phyloP scores from a whole-genome alignment of 495 filamentous ascomycete genomes.

The Cryomyces minteri region DNA sequence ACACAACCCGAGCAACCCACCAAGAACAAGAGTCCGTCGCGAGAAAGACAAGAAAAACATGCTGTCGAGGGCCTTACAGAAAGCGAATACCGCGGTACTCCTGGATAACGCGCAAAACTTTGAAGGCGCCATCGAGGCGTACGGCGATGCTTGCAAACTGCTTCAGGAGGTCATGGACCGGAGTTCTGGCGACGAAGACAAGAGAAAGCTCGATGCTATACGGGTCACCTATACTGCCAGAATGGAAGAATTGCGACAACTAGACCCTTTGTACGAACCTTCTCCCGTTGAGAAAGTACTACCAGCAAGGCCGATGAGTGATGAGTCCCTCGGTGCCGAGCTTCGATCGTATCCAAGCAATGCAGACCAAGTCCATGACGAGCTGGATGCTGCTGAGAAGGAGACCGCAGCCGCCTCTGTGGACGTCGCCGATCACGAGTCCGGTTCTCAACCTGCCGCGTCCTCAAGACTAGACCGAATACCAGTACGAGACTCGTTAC shows the following conservation, averaged over 20 bases:
- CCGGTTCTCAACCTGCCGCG: too few relatives aligned
- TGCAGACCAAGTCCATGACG: too few relatives aligned
- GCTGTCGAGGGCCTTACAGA: constrained; percentile 81
- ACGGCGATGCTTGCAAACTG: constrained; percentile 71
- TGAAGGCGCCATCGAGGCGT: constrained; percentile 81
- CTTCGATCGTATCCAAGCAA: neutral
- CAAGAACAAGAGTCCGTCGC: constrained; percentile 13
- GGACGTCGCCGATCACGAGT: too few relatives aligned
- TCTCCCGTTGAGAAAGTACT: constrained; percentile 36
- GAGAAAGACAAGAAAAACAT: constrained; percentile 55
- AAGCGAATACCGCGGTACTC: constrained; percentile 86
- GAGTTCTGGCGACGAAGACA: constrained; percentile 68
- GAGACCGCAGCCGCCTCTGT: too few relatives aligned
- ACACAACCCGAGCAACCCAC: neutral
- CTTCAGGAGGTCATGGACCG: constrained; percentile 73
- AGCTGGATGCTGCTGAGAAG: too few relatives aligned
- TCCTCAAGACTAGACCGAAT: too few relatives aligned
- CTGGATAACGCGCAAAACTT: constrained; percentile 91
- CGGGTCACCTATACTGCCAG: constrained; percentile 76
- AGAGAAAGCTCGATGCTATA: constrained; percentile 74
- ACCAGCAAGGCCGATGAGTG: constrained; percentile 58
- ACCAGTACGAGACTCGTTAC: too few relatives aligned
- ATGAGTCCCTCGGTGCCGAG: constrained; percentile 20
- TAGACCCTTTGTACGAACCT: constrained; percentile 27
- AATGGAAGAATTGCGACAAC: constrained; percentile 61